A percentile compares a stretch with the other conserved stretches of the same genome.
Conservation (phyloP, 352 stramenopile species). For the Pythium sukuiense region DNA sequence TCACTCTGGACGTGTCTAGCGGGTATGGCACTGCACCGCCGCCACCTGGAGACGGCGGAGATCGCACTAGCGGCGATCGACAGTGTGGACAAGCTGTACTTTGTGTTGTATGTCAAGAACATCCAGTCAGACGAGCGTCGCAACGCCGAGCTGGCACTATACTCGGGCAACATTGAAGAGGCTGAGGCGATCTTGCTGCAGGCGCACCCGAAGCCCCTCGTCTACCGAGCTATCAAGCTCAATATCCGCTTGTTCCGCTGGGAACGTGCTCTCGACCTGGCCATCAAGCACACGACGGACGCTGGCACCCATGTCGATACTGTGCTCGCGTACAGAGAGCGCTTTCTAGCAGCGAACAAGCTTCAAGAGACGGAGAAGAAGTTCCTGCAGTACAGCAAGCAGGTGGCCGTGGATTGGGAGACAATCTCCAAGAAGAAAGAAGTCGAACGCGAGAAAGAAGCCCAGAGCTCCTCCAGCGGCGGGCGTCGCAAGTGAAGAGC, state of each 20-base stretch:
- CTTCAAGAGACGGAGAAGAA: constrained; percentile 87
- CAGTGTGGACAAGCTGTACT: constrained; percentile 94
- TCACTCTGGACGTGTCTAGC: constrained; percentile 90
- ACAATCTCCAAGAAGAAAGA: constrained; percentile 91
- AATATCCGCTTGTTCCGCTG: constrained; percentile 91
- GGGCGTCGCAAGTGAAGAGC: constrained; percentile 55
- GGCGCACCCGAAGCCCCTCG: constrained; percentile 78
- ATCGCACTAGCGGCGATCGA: constrained; percentile 90
- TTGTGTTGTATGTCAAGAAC: constrained; percentile 88
- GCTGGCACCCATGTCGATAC: constrained; percentile 89
- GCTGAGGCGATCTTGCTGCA: constrained; percentile 93
- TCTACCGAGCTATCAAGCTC: constrained; percentile 94
- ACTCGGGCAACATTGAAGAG: constrained; percentile 84
- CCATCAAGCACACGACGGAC: constrained; percentile 87
- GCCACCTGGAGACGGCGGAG: constrained; percentile 91
- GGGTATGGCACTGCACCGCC: constrained; percentile 86
- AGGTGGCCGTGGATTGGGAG: constrained; percentile 89
- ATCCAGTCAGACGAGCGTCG: constrained; percentile 80
- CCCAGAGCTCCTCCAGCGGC: constrained; percentile 37
- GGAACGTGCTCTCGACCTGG: constrained; percentile 86
- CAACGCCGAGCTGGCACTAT: constrained; percentile 89
- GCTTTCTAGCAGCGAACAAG: constrained; percentile 84
- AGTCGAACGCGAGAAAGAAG: constrained; percentile 78
- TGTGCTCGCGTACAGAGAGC: constrained; percentile 87
- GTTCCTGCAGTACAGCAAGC: constrained; percentile 86